Evolutionary conservation across 2,329 filamentous ascomycete genomes (phyloP).

Genomic region (Phialophora chinensis): DNA sequence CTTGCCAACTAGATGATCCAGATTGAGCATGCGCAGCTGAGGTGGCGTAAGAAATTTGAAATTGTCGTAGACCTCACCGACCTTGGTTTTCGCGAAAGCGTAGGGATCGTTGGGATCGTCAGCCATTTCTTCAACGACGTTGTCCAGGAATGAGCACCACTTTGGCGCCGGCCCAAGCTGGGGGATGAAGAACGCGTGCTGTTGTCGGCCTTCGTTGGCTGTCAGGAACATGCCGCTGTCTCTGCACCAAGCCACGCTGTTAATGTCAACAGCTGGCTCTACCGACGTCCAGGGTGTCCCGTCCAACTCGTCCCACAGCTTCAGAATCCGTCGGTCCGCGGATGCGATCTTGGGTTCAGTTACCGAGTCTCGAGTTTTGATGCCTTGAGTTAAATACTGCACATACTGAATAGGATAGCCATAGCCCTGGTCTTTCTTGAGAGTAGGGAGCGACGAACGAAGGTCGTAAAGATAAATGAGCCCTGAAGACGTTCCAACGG

Average conservation of each 20-base stretch:
- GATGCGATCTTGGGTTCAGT: conserved; percentile 79
- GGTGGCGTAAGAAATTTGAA: conserved; percentile 95
- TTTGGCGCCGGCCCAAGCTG: conserved; percentile 90
- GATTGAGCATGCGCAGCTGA: conserved; percentile 81
- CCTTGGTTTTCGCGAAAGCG: conserved; percentile 54
- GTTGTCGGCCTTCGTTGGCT: conserved; percentile 93
- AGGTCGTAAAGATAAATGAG: conserved; percentile 91
- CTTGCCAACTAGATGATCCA: conserved; percentile 88
- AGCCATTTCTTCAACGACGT: conserved; percentile 98
- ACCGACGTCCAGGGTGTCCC: conserved; percentile 94
- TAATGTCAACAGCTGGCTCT: conserved; percentile 92
- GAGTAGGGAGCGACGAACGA: conserved; percentile 79
- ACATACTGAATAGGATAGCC: conserved; percentile 90
- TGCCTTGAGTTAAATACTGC: conserved; percentile 68
- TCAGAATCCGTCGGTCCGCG: conserved; percentile 93
- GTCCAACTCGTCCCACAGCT: conserved; percentile 85
- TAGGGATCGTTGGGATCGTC: conserved; percentile 73
- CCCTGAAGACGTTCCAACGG: conserved; percentile 84
- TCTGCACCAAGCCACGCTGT: conserved; percentile 90
- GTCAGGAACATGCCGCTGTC: conserved; percentile 94
- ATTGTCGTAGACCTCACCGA: conserved; percentile 90
- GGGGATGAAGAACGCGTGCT: conserved; percentile 94
- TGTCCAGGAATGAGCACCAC: conserved; percentile 97
- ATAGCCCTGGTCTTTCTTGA: conserved; percentile 95
- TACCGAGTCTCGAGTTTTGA: conserved; percentile 72